Evolutionary conservation across 2,329 filamentous ascomycete species (phyloP).

Genomic region (Chalara sp.): DNA sequence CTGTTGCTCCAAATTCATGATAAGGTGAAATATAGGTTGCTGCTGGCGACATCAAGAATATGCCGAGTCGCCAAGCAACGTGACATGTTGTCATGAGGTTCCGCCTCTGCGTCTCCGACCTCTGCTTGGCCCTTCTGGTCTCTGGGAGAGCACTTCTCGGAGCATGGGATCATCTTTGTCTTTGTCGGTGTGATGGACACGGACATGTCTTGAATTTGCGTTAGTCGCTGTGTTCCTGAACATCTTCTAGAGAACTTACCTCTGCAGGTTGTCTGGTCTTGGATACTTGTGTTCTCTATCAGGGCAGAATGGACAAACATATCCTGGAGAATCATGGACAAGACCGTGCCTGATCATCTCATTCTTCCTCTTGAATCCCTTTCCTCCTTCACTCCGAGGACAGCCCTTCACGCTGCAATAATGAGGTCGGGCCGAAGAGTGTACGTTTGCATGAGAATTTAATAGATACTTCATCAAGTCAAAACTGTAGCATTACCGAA

Average conservation of each 20-base stretch:
- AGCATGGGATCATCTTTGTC: slow-evolving; percentile 79
- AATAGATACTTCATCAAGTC: slow-evolving; percentile 48
- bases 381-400: slow-evolving; percentile 55
- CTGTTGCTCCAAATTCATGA: too few species aligned
- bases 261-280: slow-evolving; percentile 88
- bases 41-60: too few species aligned
- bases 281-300: slow-evolving; percentile 93
- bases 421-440: slow-evolving; percentile 58
- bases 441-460: slow-evolving; percentile 72
- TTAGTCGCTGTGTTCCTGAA: neutral
- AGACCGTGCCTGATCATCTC: slow-evolving; percentile 74
- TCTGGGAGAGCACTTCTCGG: slow-evolving; percentile 77
- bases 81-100: slow-evolving; percentile 13
- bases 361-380: slow-evolving; percentile 66
- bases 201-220: slow-evolving; percentile 63
- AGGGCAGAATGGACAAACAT: slow-evolving; percentile 92
- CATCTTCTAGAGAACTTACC: slow-evolving; percentile 44
- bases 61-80: neutral
- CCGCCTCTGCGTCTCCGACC: slow-evolving; percentile 59
- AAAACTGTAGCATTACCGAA: too few species aligned
- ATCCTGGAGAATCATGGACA: slow-evolving; percentile 90
- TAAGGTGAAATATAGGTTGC: too few species aligned
- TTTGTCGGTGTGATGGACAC: slow-evolving; percentile 85
- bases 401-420: slow-evolving; percentile 59
- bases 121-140: slow-evolving; percentile 76